A percentile compares a stretch with the other conserved stretches of the same genome.
These are phyloP conservation scores for Tylopilus felleus DNA, from an alignment of 768 basidiomycete genomes.

Conservation along the genomic window DNA sequence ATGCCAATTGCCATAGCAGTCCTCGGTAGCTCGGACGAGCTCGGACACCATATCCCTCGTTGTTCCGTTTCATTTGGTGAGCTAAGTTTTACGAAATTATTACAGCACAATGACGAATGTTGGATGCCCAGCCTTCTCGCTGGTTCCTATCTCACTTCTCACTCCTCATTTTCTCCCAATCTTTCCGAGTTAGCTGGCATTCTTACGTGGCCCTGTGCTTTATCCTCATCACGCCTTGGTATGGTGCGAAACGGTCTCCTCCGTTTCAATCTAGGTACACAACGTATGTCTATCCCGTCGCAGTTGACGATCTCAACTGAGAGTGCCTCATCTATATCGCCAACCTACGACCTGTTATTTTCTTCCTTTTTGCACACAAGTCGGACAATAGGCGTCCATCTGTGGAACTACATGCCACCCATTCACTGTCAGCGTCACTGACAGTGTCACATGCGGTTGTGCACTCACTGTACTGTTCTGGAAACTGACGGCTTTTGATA, in stretches of 20 bases:
- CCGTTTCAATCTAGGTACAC: slow-evolving; percentile 4
- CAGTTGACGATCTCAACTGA: slow-evolving; percentile 27
- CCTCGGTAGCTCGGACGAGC: slow-evolving; percentile 6
- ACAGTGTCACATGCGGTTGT: slow-evolving; percentile 4
- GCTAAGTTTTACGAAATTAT: slow-evolving; percentile 33
- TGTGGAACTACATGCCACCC: slow-evolving; percentile 30
- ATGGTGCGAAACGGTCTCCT: not conserved
- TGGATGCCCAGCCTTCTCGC: slow-evolving; percentile 10
- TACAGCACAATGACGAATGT: slow-evolving; percentile 25
- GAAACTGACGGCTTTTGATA: slow-evolving; percentile 59
- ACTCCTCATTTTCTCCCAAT: slow-evolving; percentile 2
- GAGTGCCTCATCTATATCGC: slow-evolving; percentile 5
- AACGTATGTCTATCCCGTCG: slow-evolving; percentile 8
- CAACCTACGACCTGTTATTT: slow-evolving; percentile 1
- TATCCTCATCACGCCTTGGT: slow-evolving; percentile 1
- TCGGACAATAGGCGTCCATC: slow-evolving; percentile 35
- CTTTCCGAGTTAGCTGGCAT: not conserved
- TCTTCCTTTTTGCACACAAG: slow-evolving; percentile 20
- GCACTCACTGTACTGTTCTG: slow-evolving; percentile 62
- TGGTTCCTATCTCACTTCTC: slow-evolving; percentile 8
- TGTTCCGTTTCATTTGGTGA: slow-evolving; percentile 21
- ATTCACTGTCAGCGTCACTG: slow-evolving; percentile 12
- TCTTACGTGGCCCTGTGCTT: not conserved
- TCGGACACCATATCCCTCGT: slow-evolving; percentile 8
- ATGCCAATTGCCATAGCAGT: slow-evolving; percentile 18